Percentiles rank a stretch among this genome's conserved stretches.
Conservation (phyloP, 108 stramenopile genomes). For the Nannochloropsis salina region DNA sequence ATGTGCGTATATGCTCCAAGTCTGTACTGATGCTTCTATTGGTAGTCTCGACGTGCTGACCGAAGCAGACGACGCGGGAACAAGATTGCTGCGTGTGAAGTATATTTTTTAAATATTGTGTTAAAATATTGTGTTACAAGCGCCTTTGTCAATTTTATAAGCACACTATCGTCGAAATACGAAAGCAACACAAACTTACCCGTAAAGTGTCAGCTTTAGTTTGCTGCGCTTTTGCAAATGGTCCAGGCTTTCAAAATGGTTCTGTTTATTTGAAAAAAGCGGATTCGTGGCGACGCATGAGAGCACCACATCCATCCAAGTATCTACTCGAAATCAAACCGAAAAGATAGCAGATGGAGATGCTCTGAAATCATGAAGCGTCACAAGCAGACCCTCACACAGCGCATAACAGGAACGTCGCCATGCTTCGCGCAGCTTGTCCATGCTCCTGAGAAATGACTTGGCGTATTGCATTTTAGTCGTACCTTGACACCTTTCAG, state of each 20-base stretch:
- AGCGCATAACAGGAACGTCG: neutral
- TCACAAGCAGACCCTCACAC: neutral
- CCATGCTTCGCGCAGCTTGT: neutral
- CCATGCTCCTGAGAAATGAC: neutral
- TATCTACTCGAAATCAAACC: neutral
- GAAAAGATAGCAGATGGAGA: neutral
- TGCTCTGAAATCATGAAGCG: neutral
- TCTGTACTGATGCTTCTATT: neutral
- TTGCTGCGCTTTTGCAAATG: neutral
- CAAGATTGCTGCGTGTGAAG: neutral
- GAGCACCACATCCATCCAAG: no score
- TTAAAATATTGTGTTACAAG: no score
- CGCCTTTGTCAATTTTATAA: no score
- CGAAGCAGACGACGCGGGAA: neutral
- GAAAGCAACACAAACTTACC: neutral
- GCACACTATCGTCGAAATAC: neutral
- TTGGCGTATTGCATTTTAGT: neutral
- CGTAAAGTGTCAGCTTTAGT: neutral
- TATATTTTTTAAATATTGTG: no score
- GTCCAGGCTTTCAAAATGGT: constrained; percentile 16
- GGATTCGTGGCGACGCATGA: neutral
- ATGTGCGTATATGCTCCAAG: constrained; percentile 17
- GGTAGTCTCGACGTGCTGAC: neutral
- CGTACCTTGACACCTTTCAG: constrained; percentile 8
- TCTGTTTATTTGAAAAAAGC: neutral